Conservation (phyloP, 768 basidiomycete genomes). For the Strobilomyces dryophilus region DNA sequence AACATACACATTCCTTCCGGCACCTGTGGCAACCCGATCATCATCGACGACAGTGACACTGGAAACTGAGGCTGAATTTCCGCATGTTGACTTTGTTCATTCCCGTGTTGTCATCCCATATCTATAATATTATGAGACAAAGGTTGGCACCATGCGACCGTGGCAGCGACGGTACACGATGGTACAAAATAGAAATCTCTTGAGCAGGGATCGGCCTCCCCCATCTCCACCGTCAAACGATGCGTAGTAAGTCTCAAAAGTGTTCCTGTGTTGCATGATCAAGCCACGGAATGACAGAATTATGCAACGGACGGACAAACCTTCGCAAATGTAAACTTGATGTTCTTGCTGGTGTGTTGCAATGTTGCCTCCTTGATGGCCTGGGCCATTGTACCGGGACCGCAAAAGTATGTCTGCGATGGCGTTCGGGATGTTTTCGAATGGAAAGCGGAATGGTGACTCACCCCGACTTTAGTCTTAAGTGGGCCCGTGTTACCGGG, state of each 20-base stretch:
- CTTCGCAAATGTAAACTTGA: conserved; percentile 83
- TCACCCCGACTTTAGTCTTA: conserved; percentile 79
- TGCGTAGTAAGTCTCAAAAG: too few relatives aligned
- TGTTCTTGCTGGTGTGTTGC: conserved; percentile 46
- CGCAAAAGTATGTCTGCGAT: conserved; percentile 42
- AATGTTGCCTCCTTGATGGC: conserved; percentile 70
- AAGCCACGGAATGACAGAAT: neutral
- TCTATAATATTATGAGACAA: neutral
- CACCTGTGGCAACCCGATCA: conserved; percentile 19
- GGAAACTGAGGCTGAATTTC: conserved; percentile 7
- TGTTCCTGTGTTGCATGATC: neutral
- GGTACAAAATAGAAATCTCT: neutral
- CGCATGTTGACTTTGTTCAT: neutral
- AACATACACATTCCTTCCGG: conserved; percentile 7
- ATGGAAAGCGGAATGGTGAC: conserved; percentile 23
- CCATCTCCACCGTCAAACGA: too few relatives aligned
- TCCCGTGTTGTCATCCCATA: neutral
- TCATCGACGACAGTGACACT: conserved; percentile 20
- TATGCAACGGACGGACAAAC: conserved; percentile 39
- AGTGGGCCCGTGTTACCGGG: conserved; percentile 74
- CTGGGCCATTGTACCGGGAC: conserved; percentile 71
- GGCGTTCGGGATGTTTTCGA: neutral
- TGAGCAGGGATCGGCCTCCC: too few relatives aligned
- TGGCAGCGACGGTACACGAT: neutral
- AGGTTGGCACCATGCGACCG: neutral